Conservation (phyloP, 1,139 yeast genomes). For the Sugiyamaella novakii region DNA sequence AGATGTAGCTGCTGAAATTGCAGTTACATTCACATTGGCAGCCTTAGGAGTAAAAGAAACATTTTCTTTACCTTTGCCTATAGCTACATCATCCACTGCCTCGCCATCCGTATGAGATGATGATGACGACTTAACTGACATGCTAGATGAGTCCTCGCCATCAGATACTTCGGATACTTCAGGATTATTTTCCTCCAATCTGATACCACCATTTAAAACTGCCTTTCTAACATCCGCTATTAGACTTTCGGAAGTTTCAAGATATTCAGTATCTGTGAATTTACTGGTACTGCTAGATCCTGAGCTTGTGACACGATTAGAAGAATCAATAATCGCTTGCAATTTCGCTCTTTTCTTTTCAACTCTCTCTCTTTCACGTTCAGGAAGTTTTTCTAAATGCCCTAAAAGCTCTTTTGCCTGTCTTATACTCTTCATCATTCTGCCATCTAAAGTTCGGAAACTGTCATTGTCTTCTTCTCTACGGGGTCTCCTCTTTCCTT, state of each 20-base stretch:
- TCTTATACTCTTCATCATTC: slow-evolving; percentile 41
- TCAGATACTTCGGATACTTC: not conserved
- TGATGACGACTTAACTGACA: slow-evolving; percentile 5
- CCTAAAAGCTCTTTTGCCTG: slow-evolving; percentile 43
- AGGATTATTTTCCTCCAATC: not conserved
- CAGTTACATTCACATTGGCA: too few species aligned
- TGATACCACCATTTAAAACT: not conserved
- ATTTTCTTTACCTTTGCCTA: slow-evolving; percentile 4
- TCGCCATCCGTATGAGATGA: slow-evolving; percentile 12
- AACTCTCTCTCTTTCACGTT: slow-evolving; percentile 30
- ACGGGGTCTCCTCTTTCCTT: slow-evolving; percentile 31
- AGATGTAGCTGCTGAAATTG: too few species aligned
- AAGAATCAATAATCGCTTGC: slow-evolving; percentile 37
- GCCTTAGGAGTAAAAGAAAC: not conserved
- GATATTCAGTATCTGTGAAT: slow-evolving; percentile 43
- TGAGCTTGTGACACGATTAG: slow-evolving; percentile 12
- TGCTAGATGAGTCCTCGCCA: slow-evolving; percentile 1
- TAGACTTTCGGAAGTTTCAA: slow-evolving; percentile 43
- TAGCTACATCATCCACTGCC: not conserved
- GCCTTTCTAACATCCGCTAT: slow-evolving; percentile 27
- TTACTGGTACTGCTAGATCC: slow-evolving; percentile 28
- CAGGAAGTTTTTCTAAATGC: slow-evolving; percentile 39
- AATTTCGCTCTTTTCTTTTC: slow-evolving; percentile 43
- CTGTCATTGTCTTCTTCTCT: slow-evolving; percentile 39
- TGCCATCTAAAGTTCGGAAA: slow-evolving; percentile 46